Conservation (phyloP, 2,329 filamentous ascomycete genomes). For the Xylaria sp. region DNA sequence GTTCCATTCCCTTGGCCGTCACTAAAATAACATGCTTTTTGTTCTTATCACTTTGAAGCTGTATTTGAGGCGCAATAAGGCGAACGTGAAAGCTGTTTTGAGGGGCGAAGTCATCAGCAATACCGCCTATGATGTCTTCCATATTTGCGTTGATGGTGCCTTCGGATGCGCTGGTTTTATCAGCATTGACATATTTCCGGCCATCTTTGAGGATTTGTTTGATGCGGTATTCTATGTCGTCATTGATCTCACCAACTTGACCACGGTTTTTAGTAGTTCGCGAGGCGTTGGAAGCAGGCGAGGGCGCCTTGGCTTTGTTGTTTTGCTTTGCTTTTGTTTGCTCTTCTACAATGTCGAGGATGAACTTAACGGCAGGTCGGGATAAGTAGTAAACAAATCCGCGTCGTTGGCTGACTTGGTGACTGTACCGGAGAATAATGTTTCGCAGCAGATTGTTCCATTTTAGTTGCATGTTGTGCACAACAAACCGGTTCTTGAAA, state of each 20-base stretch:
- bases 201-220: slow-evolving; percentile 84
- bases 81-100: slow-evolving; percentile 95
- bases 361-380: slow-evolving; percentile 93
- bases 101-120: slow-evolving; percentile 84
- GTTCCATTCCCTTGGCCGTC: slow-evolving; percentile 95
- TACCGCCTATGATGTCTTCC: slow-evolving; percentile 72
- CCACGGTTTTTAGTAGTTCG: slow-evolving; percentile 47
- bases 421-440: slow-evolving; percentile 94
- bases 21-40: slow-evolving; percentile 95
- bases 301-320: slow-evolving; percentile 39
- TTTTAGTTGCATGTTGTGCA: slow-evolving; percentile 96
- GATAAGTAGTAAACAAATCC: slow-evolving; percentile 99
- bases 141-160: slow-evolving; percentile 51
- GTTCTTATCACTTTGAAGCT: slow-evolving; percentile 98
- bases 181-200: slow-evolving; percentile 77
- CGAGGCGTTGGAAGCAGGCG: slow-evolving; percentile 33
- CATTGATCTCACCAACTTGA: slow-evolving; percentile 62
- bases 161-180: slow-evolving; percentile 56
- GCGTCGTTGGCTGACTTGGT: slow-evolving; percentile 93
- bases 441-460: slow-evolving; percentile 98
- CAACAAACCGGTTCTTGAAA: slow-evolving; percentile 97
- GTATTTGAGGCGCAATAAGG: slow-evolving; percentile 95
- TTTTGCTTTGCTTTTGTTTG: slow-evolving; percentile 73
- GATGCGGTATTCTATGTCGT: slow-evolving; percentile 81
- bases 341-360: slow-evolving; percentile 95